Percentiles rank a stretch among this genome's conserved stretches.
These are phyloP conservation scores for Verticillium klebahnii DNA, from an alignment of 2,329 filamentous ascomycete species.

Conservation along the genomic window DNA sequence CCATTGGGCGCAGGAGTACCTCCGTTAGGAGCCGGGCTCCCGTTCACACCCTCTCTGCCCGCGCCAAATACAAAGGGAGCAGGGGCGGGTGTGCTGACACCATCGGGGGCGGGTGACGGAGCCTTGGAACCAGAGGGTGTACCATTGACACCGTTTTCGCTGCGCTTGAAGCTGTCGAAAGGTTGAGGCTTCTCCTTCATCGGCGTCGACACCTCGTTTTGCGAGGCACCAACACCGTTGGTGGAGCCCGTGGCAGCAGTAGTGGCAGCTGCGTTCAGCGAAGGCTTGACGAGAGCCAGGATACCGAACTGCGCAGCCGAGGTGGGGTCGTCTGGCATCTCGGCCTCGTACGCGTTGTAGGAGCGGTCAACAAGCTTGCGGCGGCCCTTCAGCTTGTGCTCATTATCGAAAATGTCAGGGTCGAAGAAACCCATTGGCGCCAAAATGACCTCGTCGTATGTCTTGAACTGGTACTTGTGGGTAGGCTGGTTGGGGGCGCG, in stretches of 20 bases:
- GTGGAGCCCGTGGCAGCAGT: not conserved
- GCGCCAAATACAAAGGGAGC: conserved; percentile 52
- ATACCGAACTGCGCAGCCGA: conserved; percentile 77
- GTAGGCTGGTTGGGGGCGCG: conserved; percentile 85
- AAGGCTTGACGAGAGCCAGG: conserved; percentile 55
- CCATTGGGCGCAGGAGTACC: conserved; percentile 35
- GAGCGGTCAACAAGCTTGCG: conserved; percentile 81
- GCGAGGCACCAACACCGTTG: conserved; percentile 28
- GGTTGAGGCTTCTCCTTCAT: conserved; percentile 61
- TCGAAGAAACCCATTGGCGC: conserved; percentile 94
- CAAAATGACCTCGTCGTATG: conserved; percentile 93
- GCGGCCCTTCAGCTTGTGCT: conserved; percentile 71
- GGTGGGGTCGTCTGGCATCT: conserved; percentile 79
- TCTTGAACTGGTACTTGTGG: conserved; percentile 91
- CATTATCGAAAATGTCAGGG: conserved; percentile 80
- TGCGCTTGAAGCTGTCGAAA: conserved; percentile 62
- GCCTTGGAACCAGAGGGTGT: conserved; percentile 84
- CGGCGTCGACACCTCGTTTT: conserved; percentile 50
- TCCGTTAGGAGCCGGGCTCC: conserved; percentile 48
- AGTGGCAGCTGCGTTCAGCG: conserved; percentile 42
- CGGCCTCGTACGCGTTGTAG: conserved; percentile 88
- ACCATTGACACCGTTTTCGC: conserved; percentile 65
- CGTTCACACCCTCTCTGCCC: conserved; percentile 37
- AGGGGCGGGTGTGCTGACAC: conserved; percentile 60
- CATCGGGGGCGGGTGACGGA: conserved; percentile 82